phyloP scores from a whole-genome alignment of 257 asterid genomes.

The Gentiana macrophylla region DNA sequence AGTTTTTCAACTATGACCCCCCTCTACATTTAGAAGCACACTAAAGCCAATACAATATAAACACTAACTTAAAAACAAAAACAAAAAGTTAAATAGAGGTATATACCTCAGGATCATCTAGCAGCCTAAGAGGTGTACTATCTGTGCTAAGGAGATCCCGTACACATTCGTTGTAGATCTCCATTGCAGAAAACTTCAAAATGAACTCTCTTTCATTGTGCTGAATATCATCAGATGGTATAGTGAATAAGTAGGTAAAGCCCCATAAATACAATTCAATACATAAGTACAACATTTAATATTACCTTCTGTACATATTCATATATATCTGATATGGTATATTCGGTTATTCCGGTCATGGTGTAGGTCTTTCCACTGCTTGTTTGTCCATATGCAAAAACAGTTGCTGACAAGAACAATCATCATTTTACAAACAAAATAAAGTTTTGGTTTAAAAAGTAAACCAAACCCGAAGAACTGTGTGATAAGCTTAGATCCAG shows the following conservation, averaged over 20 bases:
- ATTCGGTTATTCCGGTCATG: conserved; percentile 88
- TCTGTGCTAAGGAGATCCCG: conserved; percentile 79
- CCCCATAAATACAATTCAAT: not conserved
- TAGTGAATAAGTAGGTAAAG: conserved; percentile 5
- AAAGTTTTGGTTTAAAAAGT: not conserved
- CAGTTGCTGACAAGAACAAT: conserved; percentile 52
- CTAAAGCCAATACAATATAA: too few species aligned
- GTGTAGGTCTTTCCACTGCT: conserved; percentile 98
- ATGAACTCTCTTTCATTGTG: conserved; percentile 64
- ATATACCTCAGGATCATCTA: conserved; percentile 93
- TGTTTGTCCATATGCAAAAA: conserved; percentile 94
- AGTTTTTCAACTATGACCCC: conserved; percentile 92
- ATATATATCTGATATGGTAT: conserved; percentile 74
- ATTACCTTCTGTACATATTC: conserved; percentile 65
- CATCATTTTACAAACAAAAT: not conserved
- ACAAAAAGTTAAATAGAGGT: not conserved
- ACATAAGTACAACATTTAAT: conserved; percentile 4
- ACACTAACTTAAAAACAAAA: too few species aligned
- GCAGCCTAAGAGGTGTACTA: conserved; percentile 61
- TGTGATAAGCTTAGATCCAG: too few species aligned
- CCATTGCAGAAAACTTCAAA: conserved; percentile 87
- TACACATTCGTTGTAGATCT: conserved; percentile 90
- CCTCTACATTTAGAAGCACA: conserved; percentile 31
- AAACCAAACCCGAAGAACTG: conserved; percentile 15
- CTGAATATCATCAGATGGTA: conserved; percentile 28